These are phyloP conservation scores for Metschnikowia lochheadii DNA, from an alignment of 805 yeast species.

Conservation along the genomic window DNA sequence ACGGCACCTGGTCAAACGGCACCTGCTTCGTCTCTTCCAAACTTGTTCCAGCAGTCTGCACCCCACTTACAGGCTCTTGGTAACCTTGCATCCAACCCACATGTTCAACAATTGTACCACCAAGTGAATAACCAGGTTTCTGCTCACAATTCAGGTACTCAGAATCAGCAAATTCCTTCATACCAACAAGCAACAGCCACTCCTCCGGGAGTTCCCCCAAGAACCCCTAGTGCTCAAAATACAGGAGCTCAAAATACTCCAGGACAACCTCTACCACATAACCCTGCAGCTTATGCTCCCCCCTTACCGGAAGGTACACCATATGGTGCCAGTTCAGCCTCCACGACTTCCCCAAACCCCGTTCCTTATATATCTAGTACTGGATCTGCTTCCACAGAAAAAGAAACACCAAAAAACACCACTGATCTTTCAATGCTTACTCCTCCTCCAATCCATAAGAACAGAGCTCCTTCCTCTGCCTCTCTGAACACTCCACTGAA, in stretches of 20 bases:
- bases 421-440: constrained; percentile 37
- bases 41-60: constrained; percentile 3
- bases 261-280: too few species aligned
- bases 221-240: not conserved
- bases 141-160: not conserved
- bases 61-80: constrained; percentile 1
- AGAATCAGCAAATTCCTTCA: not conserved
- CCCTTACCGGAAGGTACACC: too few species aligned
- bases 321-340: too few species aligned
- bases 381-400: not conserved
- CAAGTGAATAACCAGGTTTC: not conserved
- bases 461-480: constrained; percentile 2
- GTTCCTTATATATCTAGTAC: not conserved
- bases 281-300: too few species aligned
- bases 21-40: not conserved
- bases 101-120: not conserved
- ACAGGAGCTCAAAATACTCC: too few species aligned
- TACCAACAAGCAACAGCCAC: not conserved
- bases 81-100: not conserved
- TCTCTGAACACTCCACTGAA: not conserved
- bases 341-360: too few species aligned
- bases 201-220: constrained; percentile 3
- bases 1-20: too few species aligned
- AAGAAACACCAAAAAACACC: constrained; percentile 15
- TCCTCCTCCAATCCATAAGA: constrained; percentile 40